Evolutionary conservation across 1,139 yeast species (phyloP).

Genomic region (Magnusiomyces suaveolens): DNA sequence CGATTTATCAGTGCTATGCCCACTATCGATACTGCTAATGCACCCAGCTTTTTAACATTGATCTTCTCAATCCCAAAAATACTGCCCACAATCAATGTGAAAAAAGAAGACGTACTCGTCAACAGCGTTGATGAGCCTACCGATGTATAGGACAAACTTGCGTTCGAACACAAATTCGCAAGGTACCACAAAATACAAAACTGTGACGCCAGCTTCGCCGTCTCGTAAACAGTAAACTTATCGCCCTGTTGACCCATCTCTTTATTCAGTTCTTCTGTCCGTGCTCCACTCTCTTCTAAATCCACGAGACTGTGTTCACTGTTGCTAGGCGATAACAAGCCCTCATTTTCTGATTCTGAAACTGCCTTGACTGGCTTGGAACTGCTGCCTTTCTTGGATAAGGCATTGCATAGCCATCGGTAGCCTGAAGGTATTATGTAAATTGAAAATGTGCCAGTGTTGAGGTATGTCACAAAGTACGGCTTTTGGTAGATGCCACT

Average conservation of each 20-base stretch:
- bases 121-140: slow-evolving; percentile 90
- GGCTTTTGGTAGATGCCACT: slow-evolving; percentile 72
- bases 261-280: slow-evolving; percentile 7
- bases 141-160: slow-evolving; percentile 76
- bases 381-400: neutral
- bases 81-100: slow-evolving; percentile 79
- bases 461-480: slow-evolving; percentile 83
- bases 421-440: slow-evolving; percentile 54
- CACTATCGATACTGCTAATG: slow-evolving; percentile 58
- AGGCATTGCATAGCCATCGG: slow-evolving; percentile 3
- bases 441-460: slow-evolving; percentile 73
- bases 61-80: slow-evolving; percentile 61
- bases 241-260: slow-evolving; percentile 1
- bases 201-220: slow-evolving; percentile 54
- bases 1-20: slow-evolving; percentile 50
- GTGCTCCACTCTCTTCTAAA: slow-evolving; percentile 11
- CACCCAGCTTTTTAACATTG: slow-evolving; percentile 53
- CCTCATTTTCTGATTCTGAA: slow-evolving; percentile 3
- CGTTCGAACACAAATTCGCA: slow-evolving; percentile 82
- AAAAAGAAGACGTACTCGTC: slow-evolving; percentile 85
- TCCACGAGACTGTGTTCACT: slow-evolving; percentile 7
- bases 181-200: slow-evolving; percentile 83
- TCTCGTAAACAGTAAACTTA: slow-evolving; percentile 26
- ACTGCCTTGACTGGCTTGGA: neutral
- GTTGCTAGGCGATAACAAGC: slow-evolving; percentile 6